These are phyloP conservation scores for Hypomontagnella monticulosa DNA, from an alignment of 495 filamentous ascomycete genomes.

Conservation along the genomic window DNA sequence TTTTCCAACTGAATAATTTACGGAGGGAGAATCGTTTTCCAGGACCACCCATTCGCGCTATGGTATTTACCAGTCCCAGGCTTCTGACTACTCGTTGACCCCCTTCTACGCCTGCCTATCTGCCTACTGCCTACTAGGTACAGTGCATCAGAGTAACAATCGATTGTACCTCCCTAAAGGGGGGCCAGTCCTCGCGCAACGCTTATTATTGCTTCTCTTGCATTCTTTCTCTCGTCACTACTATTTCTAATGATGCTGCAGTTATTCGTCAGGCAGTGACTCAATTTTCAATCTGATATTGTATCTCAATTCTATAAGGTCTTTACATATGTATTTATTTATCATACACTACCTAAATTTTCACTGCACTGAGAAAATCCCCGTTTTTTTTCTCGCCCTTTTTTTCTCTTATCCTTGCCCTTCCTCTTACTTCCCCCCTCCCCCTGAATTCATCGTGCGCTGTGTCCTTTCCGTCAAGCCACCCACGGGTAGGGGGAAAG, in stretches of 20 bases:
- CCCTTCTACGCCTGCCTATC: no score
- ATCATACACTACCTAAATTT: neutral
- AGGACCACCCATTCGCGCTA: no score
- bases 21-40: no score
- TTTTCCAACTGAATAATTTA: no score
- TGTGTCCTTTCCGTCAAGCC: constrained; percentile 1
- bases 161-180: constrained; percentile 3
- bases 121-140: neutral
- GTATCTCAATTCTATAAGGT: neutral
- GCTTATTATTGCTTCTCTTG: neutral
- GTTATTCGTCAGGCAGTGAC: neutral
- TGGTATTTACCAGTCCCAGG: no score
- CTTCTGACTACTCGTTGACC: no score
- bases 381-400: constrained; percentile 4
- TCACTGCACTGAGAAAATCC: neutral
- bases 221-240: neutral
- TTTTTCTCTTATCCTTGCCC: neutral
- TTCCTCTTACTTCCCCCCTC: constrained; percentile 4
- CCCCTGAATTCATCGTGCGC: constrained; percentile 19
- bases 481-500: constrained; percentile 8
- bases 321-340: neutral
- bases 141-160: neutral
- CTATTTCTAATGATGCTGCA: neutral
- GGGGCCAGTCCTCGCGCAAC: neutral
- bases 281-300: neutral